Evolutionary conservation across 2,329 filamentous ascomycete genomes (phyloP).

Genomic region (Colletotrichum liaoningense): DNA sequence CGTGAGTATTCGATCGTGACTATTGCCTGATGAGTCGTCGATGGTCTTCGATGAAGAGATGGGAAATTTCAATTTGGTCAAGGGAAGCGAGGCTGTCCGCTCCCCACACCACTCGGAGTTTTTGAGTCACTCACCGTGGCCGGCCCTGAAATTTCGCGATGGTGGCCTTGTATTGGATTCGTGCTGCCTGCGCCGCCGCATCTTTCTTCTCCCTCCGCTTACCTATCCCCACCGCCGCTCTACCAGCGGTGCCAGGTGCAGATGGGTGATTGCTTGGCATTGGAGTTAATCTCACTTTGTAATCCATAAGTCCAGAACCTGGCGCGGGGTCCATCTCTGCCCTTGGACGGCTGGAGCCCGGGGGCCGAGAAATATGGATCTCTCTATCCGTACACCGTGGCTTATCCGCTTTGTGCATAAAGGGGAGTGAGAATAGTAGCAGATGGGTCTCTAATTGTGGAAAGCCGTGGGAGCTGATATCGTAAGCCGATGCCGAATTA

Average conservation of each 20-base stretch:
- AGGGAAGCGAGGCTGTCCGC: neutral
- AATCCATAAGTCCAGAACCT: constrained; percentile 18
- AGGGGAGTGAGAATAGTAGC: neutral
- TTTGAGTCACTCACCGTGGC: neutral
- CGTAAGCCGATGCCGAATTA: constrained; percentile 30
- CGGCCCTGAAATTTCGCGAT: neutral
- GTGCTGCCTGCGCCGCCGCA: neutral
- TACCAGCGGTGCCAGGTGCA: neutral
- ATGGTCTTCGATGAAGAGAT: no score
- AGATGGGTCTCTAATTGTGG: neutral
- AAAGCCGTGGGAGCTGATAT: neutral
- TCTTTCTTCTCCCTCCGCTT: neutral
- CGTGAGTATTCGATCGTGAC: no score
- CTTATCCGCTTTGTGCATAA: neutral
- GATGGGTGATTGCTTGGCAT: constrained; percentile 8
- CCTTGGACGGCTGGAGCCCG: neutral
- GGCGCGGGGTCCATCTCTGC: no score
- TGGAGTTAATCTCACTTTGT: constrained; percentile 11
- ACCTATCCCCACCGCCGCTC: neutral
- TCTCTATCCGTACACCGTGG: neutral
- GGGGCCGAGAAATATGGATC: neutral
- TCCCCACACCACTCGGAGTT: neutral
- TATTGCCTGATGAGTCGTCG: no score
- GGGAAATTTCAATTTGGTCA: neutral
- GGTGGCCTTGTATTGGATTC: neutral